Evolutionary conservation across 2,329 filamentous ascomycete genomes (phyloP), one percentile per base, ranked within the genome.

Genomic region (Graphiopsis chlorocephala): DNA sequence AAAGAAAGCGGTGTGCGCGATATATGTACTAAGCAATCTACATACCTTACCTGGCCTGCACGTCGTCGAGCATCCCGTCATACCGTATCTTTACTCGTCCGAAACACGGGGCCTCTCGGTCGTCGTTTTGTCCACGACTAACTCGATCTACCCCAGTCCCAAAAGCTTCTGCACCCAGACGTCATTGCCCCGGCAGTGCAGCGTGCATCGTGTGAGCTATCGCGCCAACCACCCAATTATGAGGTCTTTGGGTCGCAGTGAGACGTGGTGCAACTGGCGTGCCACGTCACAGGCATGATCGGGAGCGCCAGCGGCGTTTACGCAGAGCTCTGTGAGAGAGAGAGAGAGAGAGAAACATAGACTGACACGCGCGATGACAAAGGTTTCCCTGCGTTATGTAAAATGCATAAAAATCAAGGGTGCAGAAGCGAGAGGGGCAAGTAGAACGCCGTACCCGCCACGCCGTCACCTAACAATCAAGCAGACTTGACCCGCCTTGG

Each of bases 31-130:
- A 56, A 56, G 31, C 31, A 56, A 56, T 56, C 20, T 38, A 38
- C 53, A 38, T 15, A n/a, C 50, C 20, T 52, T 52, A n/a, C 47
- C 47, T 52, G 47, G 53, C 17, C 53, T 56, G 53, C 53, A 56
- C 53, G 28, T 33, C 52, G 52, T 45, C 33, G n/a, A 45, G 17
- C 17, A 56, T 56, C 53, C 29, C 59, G 47, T 61, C 59, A 61
- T 53, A 53, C 50, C 50, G 50, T 61, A 61, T 61, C 59, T 53
- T 61, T 61, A 61, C 45, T 47, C 59, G 59, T 61, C 28, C 53
- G n/a, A 33, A 31, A 23, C 53, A 56, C 59, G 59, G 59, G 59
- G 45, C 59, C 59, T 52, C 45, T 61, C 33, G 31, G n/a, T 42
- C 55, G 50, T 31, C 50, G 17, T 55, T 55, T 20, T 55, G 28